These are phyloP conservation scores for Tetrapisispora fleetii DNA, from an alignment of 805 yeast species.

Conservation along the genomic window DNA sequence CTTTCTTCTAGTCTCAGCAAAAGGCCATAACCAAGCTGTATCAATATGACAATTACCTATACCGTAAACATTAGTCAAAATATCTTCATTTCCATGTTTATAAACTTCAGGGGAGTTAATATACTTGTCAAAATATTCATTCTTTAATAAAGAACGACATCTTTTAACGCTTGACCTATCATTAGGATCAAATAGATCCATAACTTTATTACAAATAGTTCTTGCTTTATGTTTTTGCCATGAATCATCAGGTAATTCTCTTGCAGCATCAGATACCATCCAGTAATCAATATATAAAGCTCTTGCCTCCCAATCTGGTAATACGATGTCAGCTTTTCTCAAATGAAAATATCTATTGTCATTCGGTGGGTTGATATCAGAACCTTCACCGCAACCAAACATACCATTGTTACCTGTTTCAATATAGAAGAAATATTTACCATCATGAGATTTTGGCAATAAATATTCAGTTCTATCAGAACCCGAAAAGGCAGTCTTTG, in stretches of 20 bases:
- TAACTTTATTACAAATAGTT: slow-evolving; percentile 67
- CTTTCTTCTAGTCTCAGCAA: slow-evolving; percentile 88
- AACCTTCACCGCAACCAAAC: slow-evolving; percentile 67
- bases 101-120: slow-evolving; percentile 60
- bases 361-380: slow-evolving; percentile 57
- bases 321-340: slow-evolving; percentile 61
- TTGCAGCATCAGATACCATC: slow-evolving; percentile 83
- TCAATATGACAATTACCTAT: slow-evolving; percentile 96
- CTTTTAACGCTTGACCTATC: slow-evolving; percentile 46
- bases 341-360: slow-evolving; percentile 63
- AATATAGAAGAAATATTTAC: slow-evolving; percentile 58
- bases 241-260: slow-evolving; percentile 64
- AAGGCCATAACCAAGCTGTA: slow-evolving; percentile 99
- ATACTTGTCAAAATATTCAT: slow-evolving; percentile 49
- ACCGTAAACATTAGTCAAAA: slow-evolving; percentile 56
- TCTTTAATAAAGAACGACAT: slow-evolving; percentile 60
- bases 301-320: slow-evolving; percentile 74
- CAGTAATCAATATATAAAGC: slow-evolving; percentile 72
- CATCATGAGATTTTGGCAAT: slow-evolving; percentile 45
- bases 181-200: slow-evolving; percentile 70
- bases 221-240: slow-evolving; percentile 84
- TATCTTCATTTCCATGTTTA: slow-evolving; percentile 30
- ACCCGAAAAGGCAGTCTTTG: slow-evolving; percentile 82
- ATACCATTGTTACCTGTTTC: slow-evolving; percentile 93
- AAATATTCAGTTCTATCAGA: slow-evolving; percentile 69